These are phyloP conservation scores for Biscogniauxia sp. DNA, from an alignment of 2,329 filamentous ascomycete species.

Conservation along the genomic window DNA sequence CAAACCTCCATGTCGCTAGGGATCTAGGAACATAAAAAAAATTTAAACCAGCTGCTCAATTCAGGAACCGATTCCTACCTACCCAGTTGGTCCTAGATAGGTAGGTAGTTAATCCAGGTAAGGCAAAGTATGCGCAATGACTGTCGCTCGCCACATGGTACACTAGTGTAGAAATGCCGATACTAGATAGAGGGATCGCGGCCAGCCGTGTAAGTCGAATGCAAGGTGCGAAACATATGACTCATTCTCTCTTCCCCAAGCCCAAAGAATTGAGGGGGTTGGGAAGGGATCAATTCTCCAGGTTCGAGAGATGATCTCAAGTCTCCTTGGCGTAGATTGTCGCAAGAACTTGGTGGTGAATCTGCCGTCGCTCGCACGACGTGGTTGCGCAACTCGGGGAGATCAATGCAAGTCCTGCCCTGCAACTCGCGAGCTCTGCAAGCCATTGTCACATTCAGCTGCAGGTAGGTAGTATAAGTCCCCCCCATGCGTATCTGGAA, in stretches of 20 bases:
- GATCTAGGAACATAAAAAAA: too few relatives aligned
- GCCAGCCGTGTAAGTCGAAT: not conserved
- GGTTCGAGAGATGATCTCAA: not conserved
- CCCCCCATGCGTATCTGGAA: not conserved
- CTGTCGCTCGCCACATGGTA: not conserved
- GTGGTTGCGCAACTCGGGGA: not conserved
- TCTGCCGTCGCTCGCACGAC: too few relatives aligned
- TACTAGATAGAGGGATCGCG: not conserved
- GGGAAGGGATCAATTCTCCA: not conserved
- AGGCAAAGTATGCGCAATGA: conserved; percentile 3
- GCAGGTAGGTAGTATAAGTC: not conserved
- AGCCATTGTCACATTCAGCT: not conserved
- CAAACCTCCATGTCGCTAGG: too few relatives aligned
- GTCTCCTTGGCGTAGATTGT: not conserved
- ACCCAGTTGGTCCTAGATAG: not conserved
- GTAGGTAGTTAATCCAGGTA: not conserved
- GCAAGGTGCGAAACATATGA: not conserved
- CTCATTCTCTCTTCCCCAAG: not conserved
- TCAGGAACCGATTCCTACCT: conserved; percentile 16
- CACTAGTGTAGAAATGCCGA: not conserved
- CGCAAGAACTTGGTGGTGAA: not conserved
- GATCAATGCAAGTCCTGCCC: not conserved
- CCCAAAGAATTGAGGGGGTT: not conserved
- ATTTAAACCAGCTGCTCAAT: conserved; percentile 13
- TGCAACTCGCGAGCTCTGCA: not conserved